Base-by-base conservation (phyloP, 192 early-diverging fungal genomes). In the Funneliformis geosporum region DNA sequence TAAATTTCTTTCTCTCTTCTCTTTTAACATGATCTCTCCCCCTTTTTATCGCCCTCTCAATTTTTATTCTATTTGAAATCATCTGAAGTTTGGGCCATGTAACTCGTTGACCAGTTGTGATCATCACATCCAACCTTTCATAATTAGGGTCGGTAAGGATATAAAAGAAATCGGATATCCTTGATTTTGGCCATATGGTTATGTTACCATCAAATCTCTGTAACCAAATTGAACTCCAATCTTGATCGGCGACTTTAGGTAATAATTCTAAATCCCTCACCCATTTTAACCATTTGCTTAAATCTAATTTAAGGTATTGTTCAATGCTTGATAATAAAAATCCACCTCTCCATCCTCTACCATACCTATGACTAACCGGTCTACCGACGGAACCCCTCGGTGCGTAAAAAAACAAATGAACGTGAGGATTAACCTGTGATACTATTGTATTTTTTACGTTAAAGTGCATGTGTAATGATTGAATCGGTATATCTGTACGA, bases 141-240 rank as follows among this genome's bases (percentile, higher is more conserved):
- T 85, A 80, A 47, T 86, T 86, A 1, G 94, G 94, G 80, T 96
- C 94, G 4, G 84, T 79, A 25, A 95, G 65, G 18, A 95, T 84
- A 16, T 86, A 80, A 40, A 89, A 55, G 84, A 90, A 93, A 82
- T 96, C 94, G 10, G 80, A 79, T 5, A 94, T 11, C 16, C 82
- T 85, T 14, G 89, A 81, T 72, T 87, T 85, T 60, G 93, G 92
- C 81, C 95, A 80, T 60, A 98, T 93, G 0, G 95, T 98, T 23
- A 95, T 88, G 74, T 90, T 88, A 18, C 96, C 97, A 66, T 96
- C 93, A 86, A 97, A 96, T 79, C 90, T 91, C 80, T 98, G 97
- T 76, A 96, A 84, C 89, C 92, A 97, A 5, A 98, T 84, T 67
- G 86, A 88, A 40, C 93, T 92, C 88, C 94, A 90, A 83, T 97